These are phyloP conservation scores for Xanthoparmelia taractica DNA, from an alignment of 495 filamentous ascomycete genomes.

Conservation along the genomic window DNA sequence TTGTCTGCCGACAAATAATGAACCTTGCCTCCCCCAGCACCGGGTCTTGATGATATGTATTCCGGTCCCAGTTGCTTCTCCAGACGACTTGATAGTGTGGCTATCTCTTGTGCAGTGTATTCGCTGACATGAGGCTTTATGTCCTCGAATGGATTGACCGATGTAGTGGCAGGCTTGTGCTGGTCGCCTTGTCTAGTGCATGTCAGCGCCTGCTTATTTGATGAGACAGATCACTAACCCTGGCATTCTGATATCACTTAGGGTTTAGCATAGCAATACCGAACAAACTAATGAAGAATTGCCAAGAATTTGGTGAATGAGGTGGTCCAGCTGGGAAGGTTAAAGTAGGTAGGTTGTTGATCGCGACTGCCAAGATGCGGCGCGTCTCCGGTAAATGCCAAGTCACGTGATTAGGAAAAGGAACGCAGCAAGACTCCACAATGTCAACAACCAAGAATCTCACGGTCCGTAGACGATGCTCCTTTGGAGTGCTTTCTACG, in stretches of 20 bases:
- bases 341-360: background rate
- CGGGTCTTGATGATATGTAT: constrained; percentile 78
- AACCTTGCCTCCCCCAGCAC: constrained; percentile 72
- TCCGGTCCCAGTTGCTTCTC: constrained; percentile 95
- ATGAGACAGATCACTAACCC: constrained; percentile 32
- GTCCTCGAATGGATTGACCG: constrained; percentile 73
- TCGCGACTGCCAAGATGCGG: background rate
- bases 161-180: constrained; percentile 44
- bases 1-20: constrained; percentile 91
- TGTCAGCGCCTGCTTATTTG: constrained; percentile 25
- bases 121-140: constrained; percentile 55
- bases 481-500: background rate
- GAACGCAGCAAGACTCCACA: background rate
- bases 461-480: background rate
- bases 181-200: constrained; percentile 68
- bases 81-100: constrained; percentile 74
- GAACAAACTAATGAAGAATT: background rate
- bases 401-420: background rate
- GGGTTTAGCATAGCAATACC: constrained; percentile 6
- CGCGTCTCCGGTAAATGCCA: background rate
- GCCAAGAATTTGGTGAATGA: no score
- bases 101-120: constrained; percentile 85
- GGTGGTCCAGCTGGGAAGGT: no score
- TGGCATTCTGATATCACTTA: constrained; percentile 32
- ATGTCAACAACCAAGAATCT: background rate